A percentile compares a stretch with the other conserved stretches of the same genome.
These are phyloP conservation scores for Naganishia liquefaciens DNA, from an alignment of 1,284 basidiomycete species.

Conservation along the genomic window DNA sequence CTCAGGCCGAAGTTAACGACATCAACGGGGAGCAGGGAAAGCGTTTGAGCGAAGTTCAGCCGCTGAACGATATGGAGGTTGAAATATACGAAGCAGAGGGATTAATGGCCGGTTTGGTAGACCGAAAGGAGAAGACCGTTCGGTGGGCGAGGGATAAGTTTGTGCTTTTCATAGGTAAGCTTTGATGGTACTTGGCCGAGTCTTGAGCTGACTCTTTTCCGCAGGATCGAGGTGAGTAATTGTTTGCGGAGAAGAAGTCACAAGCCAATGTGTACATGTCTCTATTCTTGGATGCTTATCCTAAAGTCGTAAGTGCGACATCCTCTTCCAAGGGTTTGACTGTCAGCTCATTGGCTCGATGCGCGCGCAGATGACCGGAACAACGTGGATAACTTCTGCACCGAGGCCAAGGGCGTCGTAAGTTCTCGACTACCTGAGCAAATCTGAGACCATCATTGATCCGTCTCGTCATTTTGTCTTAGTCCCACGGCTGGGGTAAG, in stretches of 20 bases:
- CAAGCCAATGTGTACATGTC: background rate
- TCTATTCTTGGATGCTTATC: background rate
- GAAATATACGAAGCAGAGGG: constrained; percentile 28
- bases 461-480: background rate
- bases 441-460: background rate
- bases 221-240: constrained; percentile 6
- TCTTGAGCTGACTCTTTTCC: background rate
- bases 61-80: constrained; percentile 28
- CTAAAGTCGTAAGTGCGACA: constrained; percentile 18
- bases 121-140: constrained; percentile 29
- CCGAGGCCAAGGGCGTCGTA: background rate
- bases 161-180: constrained; percentile 36
- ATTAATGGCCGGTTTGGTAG: constrained; percentile 30
- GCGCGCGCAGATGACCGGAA: constrained; percentile 10
- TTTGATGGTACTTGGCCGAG: background rate
- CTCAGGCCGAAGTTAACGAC: background rate
- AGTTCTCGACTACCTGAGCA: background rate
- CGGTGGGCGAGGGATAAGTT: constrained; percentile 33
- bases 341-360: background rate
- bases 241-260: background rate
- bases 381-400: constrained; percentile 19
- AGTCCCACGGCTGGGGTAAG: background rate
- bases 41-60: constrained; percentile 21
- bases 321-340: too few relatives aligned
- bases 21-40: constrained; percentile 6